Base-by-base conservation (phyloP, 2,329 filamentous ascomycete species). In the Orbilia ellipsospora region DNA sequence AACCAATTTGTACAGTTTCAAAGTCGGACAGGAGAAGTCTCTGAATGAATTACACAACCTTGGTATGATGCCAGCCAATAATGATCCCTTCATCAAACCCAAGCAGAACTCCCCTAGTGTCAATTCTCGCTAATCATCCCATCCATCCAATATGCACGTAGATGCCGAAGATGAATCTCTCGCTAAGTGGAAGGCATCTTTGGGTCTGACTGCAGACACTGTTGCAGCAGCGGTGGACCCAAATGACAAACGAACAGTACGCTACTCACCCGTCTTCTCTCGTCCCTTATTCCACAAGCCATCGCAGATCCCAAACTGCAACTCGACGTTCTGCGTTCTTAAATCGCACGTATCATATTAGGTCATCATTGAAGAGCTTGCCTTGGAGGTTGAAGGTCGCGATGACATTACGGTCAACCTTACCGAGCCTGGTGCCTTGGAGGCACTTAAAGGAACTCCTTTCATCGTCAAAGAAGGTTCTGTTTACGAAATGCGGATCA, bases 21-120 rank as follows among this genome's bases (percentile, higher is more conserved):
- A 96, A 89, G 91, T 97, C 82, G 94, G 93, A 79, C 93, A 97
- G 88, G 97, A 97, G 90, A 97, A 98, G 88, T 96, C 92, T 80
- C 87, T 99, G 81, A 92, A 94, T 78, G 92, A 97, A 84, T 97
- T 97, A 85, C 88, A 94, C 82, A 87, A 97, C 83, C 91, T 99
- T 85, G 95, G 93, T 96, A 86, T 81, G 92, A 86, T 73, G 52
- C 69, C 26, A 7, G 7, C 36, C 16, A 13, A 15, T n/a, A 12
- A 18, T 56, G 12, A 18, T 6, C 23, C 13, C 40, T n/a, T 31
- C 23, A 20, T 10, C 10, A 6, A 50, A 50, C 16, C 44, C 40
- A 44, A 44, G 13, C 44, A 13, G 16, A 7, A 4, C 44, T 15
- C 44, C 13, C 44, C 79, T 64, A 26, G 16, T 31, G 28, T 31